These are phyloP conservation scores for Termitomyces titanicus DNA, from an alignment of 768 basidiomycete genomes.

Conservation along the genomic window DNA sequence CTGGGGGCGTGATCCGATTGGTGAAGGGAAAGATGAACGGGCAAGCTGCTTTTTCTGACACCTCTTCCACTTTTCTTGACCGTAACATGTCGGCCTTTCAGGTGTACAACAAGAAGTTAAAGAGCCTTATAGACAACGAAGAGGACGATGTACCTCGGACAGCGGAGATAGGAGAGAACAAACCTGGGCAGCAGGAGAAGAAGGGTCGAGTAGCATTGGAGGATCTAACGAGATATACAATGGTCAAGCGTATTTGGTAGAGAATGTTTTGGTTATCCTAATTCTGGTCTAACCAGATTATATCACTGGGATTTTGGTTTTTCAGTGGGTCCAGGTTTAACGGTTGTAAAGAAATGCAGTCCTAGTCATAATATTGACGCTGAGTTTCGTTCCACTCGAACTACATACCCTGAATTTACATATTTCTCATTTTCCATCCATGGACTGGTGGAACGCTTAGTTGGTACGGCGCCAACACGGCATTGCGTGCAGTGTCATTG, in stretches of 20 bases:
- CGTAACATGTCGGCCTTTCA: slow-evolving; percentile 23
- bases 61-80: neutral
- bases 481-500: too few relatives aligned
- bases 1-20: slow-evolving; percentile 87
- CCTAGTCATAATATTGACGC: too few relatives aligned
- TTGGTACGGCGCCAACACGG: too few relatives aligned
- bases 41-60: slow-evolving; percentile 33
- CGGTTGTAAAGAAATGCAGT: too few relatives aligned
- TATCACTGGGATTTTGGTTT: neutral
- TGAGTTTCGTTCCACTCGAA: too few relatives aligned
- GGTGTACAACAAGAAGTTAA: slow-evolving; percentile 83
- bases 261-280: neutral
- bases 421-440: too few relatives aligned
- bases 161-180: slow-evolving; percentile 72
- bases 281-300: too few relatives aligned
- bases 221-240: slow-evolving; percentile 90
- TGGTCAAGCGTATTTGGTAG: slow-evolving; percentile 90
- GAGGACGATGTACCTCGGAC: slow-evolving; percentile 65
- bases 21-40: slow-evolving; percentile 85
- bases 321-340: neutral
- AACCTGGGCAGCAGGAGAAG: slow-evolving; percentile 36
- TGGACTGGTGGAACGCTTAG: too few relatives aligned
- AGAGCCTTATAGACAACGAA: slow-evolving; percentile 62
- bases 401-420: too few relatives aligned
- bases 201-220: slow-evolving; percentile 72